These are phyloP conservation scores for Poteriospumella lacustris DNA, from an alignment of 108 stramenopile genomes.

Conservation along the genomic window DNA sequence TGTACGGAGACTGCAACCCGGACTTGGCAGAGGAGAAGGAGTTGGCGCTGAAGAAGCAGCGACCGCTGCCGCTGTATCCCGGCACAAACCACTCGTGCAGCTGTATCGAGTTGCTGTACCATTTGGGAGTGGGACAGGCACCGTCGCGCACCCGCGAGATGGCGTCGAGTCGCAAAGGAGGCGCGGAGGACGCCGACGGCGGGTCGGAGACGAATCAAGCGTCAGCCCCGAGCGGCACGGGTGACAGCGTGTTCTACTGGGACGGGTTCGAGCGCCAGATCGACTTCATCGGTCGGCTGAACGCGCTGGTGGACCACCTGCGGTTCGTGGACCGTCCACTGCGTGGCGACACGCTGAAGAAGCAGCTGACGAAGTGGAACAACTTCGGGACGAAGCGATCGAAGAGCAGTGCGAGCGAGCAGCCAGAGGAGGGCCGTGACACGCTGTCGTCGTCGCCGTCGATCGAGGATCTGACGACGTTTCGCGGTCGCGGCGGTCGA, in stretches of 20 bases:
- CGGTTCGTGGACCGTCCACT: background rate
- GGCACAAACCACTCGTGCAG: background rate
- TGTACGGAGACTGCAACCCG: too few relatives aligned
- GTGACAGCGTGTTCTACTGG: background rate
- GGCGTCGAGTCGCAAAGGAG: too few relatives aligned
- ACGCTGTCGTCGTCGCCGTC: too few relatives aligned
- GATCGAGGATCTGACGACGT: background rate
- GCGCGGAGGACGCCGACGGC: background rate
- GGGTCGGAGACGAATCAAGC: background rate
- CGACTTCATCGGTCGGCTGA: background rate
- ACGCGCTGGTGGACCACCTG: background rate
- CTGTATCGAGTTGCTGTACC: background rate
- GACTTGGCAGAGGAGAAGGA: conserved; percentile 11
- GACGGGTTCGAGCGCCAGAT: background rate
- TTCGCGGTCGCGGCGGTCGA: background rate
- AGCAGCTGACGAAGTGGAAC: background rate
- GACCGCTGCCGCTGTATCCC: background rate
- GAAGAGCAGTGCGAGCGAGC: too few relatives aligned
- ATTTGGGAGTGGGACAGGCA: background rate
- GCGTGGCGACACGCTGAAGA: background rate
- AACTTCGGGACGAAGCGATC: background rate
- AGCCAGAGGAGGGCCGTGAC: too few relatives aligned
- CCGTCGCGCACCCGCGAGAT: too few relatives aligned
- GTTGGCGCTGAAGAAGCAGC: background rate
- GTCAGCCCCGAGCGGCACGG: background rate